Base-by-base conservation (phyloP, 1,139 yeast species). In the Yamadazyma sp. region DNA sequence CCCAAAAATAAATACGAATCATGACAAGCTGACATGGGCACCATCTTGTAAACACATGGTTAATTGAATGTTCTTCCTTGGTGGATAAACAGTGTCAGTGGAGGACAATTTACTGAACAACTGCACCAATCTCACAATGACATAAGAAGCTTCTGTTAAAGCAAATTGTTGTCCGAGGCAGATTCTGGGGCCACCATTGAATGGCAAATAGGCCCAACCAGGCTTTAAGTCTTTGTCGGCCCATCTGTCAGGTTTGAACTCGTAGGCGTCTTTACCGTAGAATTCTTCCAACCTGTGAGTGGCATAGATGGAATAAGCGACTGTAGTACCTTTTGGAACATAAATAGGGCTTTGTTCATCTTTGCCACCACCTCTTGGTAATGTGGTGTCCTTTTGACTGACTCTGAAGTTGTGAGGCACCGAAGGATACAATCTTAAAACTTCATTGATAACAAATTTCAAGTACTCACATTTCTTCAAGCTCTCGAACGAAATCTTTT, bases 141-240 rank as follows among this genome's bases (percentile, higher is more conserved):
- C 65, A 44, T 73, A 75, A 3, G 73, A 64, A 1, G 77, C 74
- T 54, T 77, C 82, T 16, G 79, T 74, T 44, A 76, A 66, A 1
- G 79, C 81, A 56, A 73, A 73, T 54, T 75, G 80, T 56, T 75
- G 80, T 14, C 81, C 81, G 36, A 76, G 60, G 51, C 82, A 77
- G 41, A 75, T 75, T 41, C 81, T 62, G 18, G 81, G 81, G 2
- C 82, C 82, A 31, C 81, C 81, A 46, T 76, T 77, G 59, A 75
- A 75, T 11, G 80, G 79, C 23, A 75, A 54, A 50, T 62, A 75
- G 16, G 69, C 73, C 79, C 79, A 76, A 26, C 71, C 54, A 16
- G 50, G 45, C 37, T 49, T 50, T 24, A 35, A 35, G 28, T 41
- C 41, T 30, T 47, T 41, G 22, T 40, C 36, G 17, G 45, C 49